Evolutionary conservation across 176 grass and related monocot species (phyloP).

Genomic region (Tuctoria greenei): DNA sequence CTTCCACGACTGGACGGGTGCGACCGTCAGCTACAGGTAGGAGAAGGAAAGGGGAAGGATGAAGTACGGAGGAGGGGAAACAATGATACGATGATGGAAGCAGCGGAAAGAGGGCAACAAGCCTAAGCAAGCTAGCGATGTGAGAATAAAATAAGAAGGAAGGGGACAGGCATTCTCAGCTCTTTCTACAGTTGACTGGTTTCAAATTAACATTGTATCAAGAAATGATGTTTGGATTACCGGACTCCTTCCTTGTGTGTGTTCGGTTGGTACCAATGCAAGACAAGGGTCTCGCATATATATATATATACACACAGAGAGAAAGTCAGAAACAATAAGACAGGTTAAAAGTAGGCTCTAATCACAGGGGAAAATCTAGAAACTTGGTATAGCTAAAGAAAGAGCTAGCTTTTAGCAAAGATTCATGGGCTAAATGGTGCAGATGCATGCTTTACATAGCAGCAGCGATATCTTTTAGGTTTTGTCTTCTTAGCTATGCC

Average conservation of each 20-base stretch:
- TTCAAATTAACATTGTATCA: slow-evolving; percentile 48
- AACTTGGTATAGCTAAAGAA: slow-evolving; percentile 17
- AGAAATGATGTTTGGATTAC: slow-evolving; percentile 10
- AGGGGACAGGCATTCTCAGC: slow-evolving; percentile 69
- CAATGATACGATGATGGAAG: slow-evolving; percentile 35
- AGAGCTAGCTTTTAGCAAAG: slow-evolving; percentile 37
- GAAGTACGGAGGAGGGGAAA: slow-evolving; percentile 47
- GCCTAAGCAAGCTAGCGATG: slow-evolving; percentile 42
- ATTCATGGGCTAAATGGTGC: slow-evolving; percentile 44
- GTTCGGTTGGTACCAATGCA: not conserved
- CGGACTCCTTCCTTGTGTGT: slow-evolving; percentile 37
- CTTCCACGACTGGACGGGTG: slow-evolving; percentile 30
- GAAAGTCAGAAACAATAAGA: slow-evolving; percentile 2
- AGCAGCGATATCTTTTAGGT: slow-evolving; percentile 46
- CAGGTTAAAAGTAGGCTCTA: slow-evolving; percentile 38
- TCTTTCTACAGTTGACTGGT: slow-evolving; percentile 73
- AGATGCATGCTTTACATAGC: slow-evolving; percentile 39
- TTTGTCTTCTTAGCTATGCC: slow-evolving; percentile 16
- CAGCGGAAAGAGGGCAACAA: slow-evolving; percentile 7
- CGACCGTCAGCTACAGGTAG: not conserved
- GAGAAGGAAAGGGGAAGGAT: slow-evolving; percentile 35
- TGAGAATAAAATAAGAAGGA: slow-evolving; percentile 57
- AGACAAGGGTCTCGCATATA: slow-evolving; percentile 21
- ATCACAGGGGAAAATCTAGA: slow-evolving; percentile 20
- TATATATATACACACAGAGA: slow-evolving; percentile 21